phyloP scores from a whole-genome alignment of 1,284 basidiomycete genomes.

The Peniophora sp. region DNA sequence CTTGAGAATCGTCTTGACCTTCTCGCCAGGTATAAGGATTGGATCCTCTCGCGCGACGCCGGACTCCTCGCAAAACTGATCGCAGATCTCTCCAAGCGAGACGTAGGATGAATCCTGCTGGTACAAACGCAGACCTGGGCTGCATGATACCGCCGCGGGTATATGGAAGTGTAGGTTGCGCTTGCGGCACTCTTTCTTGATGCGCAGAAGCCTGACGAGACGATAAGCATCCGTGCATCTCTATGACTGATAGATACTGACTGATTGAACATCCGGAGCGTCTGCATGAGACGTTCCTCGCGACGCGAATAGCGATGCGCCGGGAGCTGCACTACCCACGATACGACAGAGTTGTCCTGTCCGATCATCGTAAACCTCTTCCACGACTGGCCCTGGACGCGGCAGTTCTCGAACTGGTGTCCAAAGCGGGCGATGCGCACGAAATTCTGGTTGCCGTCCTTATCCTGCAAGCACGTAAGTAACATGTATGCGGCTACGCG shows the following conservation, averaged over 20 bases:
- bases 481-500: too few species aligned
- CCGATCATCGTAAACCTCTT: conserved; percentile 89
- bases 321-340: conserved; percentile 91
- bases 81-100: conserved; percentile 90
- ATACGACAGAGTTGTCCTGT: conserved; percentile 83
- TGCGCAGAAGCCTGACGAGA: conserved; percentile 61
- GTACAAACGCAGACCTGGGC: conserved; percentile 78
- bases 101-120: conserved; percentile 92
- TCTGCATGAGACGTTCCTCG: conserved; percentile 90
- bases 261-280: conserved; percentile 92
- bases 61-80: conserved; percentile 75
- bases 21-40: conserved; percentile 77
- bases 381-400: conserved; percentile 82
- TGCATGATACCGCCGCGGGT: conserved; percentile 82
- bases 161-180: conserved; percentile 90
- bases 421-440: conserved; percentile 89
- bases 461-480: conserved; percentile 70
- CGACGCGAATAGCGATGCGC: conserved; percentile 83
- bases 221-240: conserved; percentile 1
- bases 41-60: conserved; percentile 88
- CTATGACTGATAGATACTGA: conserved; percentile 26
- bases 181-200: conserved; percentile 91
- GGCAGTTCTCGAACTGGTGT: conserved; percentile 85
- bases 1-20: conserved; percentile 62
- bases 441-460: conserved; percentile 91